Conservation (phyloP, 805 yeast genomes). For the Metschnikowia koreensis region DNA sequence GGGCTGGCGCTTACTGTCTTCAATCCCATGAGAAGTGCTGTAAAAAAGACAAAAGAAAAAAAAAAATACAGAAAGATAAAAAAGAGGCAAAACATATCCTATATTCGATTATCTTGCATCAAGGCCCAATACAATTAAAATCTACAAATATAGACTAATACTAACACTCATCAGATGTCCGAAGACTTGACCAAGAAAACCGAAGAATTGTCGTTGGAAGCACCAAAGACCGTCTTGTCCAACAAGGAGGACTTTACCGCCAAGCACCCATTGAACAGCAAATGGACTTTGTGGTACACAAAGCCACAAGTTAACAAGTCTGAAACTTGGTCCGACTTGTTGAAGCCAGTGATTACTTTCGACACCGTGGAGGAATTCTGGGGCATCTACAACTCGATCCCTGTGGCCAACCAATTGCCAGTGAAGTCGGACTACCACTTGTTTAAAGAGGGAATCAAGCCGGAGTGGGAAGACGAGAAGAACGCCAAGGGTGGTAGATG, state of each 20-base stretch:
- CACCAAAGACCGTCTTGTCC: slow-evolving; percentile 52
- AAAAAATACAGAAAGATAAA: too few relatives aligned
- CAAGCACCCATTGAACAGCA: slow-evolving; percentile 84
- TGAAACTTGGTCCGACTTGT: slow-evolving; percentile 89
- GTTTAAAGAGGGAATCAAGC: slow-evolving; percentile 90
- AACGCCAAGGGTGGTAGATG: slow-evolving; percentile 94
- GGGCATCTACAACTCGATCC: slow-evolving; percentile 95
- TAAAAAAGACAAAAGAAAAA: too few relatives aligned
- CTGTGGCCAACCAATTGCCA: slow-evolving; percentile 88
- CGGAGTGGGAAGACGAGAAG: slow-evolving; percentile 96
- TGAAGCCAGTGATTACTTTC: slow-evolving; percentile 90
- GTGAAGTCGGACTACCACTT: slow-evolving; percentile 90
- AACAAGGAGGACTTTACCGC: slow-evolving; percentile 64
- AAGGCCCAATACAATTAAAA: too few relatives aligned
- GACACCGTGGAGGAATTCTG: slow-evolving; percentile 97
- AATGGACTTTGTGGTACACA: slow-evolving; percentile 97
- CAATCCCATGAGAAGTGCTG: too few relatives aligned
- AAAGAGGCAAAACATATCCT: not conserved
- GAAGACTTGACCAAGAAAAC: slow-evolving; percentile 46
- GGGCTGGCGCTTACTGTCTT: too few relatives aligned
- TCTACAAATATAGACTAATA: not conserved
- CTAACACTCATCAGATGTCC: slow-evolving; percentile 32
- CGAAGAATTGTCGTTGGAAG: slow-evolving; percentile 42
- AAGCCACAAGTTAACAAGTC: slow-evolving; percentile 78
- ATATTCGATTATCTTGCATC: too few relatives aligned